Base-by-base conservation (phyloP, 352 stramenopile species). In the Globisporangium irregulare region DNA sequence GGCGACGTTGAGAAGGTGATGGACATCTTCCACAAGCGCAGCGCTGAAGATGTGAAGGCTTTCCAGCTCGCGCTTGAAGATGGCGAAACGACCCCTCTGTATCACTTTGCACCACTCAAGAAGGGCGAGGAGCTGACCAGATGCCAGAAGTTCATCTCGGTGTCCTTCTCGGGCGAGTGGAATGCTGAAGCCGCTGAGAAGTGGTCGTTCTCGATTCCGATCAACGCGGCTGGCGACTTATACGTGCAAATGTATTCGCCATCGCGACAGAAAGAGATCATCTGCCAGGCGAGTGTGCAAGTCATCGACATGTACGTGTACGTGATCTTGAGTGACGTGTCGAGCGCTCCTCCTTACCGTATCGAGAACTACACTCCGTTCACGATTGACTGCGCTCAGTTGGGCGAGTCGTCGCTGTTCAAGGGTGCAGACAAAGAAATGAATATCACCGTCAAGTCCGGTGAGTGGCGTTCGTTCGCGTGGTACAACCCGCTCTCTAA, bases 251-350 rank as follows among this genome's bases (percentile, higher is more conserved):
- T 94, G 41, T 92, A 94, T 65, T 93, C 84, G 18, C 83, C 85
- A 22, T 77, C 77, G 14, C 82, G 86, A 41, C 75, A 96, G 68
- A 86, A 85, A 38, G 76, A 84, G 51, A 77, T 94, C 48, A 94
- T 96, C 58, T 94, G 87, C 55, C 77, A 94, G 61, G 88, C 84
- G 43, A 94, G 86, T 59, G 84, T 96, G 22, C 88, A 96, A 63
- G 82, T 96, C 27, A 82, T 96, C n/a, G 88, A 93, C 43, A 92
- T 92, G 82, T 93, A 96, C 62, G 80, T 96, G 20, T 96, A 94
- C 67, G 86, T 96, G 14, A 87, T 94, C 59, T 67, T 96, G 57
- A 94, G 76, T 25, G 88, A 96, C 68, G 84, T 91, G 12, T 96
- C 86, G 0, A 86, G 80, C 25, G 79, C 84, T 20, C 88, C 88